Evolutionary conservation across 371 early-diverging fungal genomes (phyloP), one percentile per base, ranked within the genome.

Genomic region (Smittium mucronatum): DNA sequence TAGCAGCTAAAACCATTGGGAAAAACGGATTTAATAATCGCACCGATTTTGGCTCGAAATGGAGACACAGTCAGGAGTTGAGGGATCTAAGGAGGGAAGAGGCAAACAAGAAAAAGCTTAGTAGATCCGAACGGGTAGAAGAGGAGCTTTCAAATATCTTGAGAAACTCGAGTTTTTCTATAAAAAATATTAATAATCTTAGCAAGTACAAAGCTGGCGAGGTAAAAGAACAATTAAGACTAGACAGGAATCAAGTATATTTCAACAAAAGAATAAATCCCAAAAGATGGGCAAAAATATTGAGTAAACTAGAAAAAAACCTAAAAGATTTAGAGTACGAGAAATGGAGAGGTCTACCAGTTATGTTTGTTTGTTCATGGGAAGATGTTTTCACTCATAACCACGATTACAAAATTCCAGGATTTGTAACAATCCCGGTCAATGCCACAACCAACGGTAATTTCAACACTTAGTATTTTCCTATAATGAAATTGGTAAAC

Each of bases 261-360:
- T 68, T 68, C 47, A 26, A n/a, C 69, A 33, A 33, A 36, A 32
- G n/a, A 35, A 30, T 68, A 17, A 25, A 11, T 2, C 58, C 58
- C n/a, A 57, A 68, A 11, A 57, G 32, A n/a, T 61, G 63, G 58
- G 25, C 58, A 68, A 5, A 30, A 5, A n/a, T 68, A 25, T n/a
- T 68, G 26, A 25, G 32, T 59, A n/a, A n/a, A n/a, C 33, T 68
- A n/a, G 69, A 68, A 34, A 33, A 5, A 15, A 11, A n/a, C 2
- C 31, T 61, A 15, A n/a, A 68, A 15, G 60, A 59, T 33, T n/a
- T 68, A 11, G n/a, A 11, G 58, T 68, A 68, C 47, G 58, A 57
- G n/a, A 5, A 35, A 32, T 68, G 69, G 69, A 68, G 47, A 2
- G 57, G 47, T 36, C 2, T 68, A 15, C 69, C 69, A 34, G 57